phyloP scores from a whole-genome alignment of 2,329 filamentous ascomycete genomes.

The Talaromyces verruculosus region DNA sequence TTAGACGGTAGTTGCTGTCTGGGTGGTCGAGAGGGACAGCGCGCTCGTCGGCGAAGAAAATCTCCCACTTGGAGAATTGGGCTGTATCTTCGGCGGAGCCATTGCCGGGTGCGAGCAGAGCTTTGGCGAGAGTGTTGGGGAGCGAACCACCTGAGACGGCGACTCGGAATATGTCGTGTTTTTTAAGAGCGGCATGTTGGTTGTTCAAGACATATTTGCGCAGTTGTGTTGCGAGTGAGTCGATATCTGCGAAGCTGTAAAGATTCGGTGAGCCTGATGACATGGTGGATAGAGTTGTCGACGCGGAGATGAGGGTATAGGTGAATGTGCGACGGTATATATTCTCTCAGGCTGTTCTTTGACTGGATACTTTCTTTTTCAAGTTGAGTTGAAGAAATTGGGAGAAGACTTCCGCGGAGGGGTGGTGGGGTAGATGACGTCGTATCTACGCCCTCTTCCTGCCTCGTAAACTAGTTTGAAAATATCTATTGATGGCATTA shows the following conservation, averaged over 20 bases:
- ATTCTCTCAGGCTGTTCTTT: neutral
- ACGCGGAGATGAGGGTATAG: neutral
- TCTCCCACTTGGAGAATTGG: conserved; percentile 86
- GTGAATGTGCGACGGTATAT: neutral
- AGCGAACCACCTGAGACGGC: conserved; percentile 92
- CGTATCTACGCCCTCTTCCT: neutral
- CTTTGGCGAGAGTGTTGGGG: conserved; percentile 81
- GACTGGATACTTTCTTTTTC: neutral
- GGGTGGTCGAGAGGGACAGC: conserved; percentile 86
- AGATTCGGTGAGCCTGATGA: conserved; percentile 57
- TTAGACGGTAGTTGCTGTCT: conserved; percentile 89
- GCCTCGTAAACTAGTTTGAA: too few species aligned
- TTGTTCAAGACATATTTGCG: conserved; percentile 78
- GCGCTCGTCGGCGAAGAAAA: conserved; percentile 98
- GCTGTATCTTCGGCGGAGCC: conserved; percentile 60
- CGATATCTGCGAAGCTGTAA: conserved; percentile 72
- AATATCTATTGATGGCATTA: neutral
- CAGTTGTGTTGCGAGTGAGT: conserved; percentile 72
- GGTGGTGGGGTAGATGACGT: conserved; percentile 10
- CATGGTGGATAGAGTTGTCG: conserved; percentile 31
- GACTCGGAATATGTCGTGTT: conserved; percentile 84
- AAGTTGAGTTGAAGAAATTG: neutral
- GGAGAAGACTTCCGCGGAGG: neutral
- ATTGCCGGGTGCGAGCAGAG: conserved; percentile 64
- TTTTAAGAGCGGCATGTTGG: conserved; percentile 75